Percentiles rank a stretch among this genome's conserved stretches.
Conservation (phyloP, 805 yeast genomes). For the Suhomyces vadensis region DNA sequence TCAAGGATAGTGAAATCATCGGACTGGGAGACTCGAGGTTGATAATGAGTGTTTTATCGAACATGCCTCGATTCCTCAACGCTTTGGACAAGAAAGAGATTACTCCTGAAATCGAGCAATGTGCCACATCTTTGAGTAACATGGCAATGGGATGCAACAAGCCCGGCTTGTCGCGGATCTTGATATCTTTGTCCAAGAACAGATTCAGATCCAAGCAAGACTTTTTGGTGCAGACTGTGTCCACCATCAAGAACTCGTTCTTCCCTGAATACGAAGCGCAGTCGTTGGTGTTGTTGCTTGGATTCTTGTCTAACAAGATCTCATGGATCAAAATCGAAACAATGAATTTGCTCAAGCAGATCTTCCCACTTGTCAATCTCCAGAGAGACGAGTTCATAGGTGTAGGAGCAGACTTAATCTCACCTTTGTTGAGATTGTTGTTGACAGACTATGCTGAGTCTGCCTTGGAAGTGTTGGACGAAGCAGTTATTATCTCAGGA, state of each 20-base stretch:
- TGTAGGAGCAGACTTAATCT: slow-evolving; percentile 91
- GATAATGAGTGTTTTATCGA: slow-evolving; percentile 70
- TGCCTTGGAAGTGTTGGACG: slow-evolving; percentile 88
- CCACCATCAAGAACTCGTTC: slow-evolving; percentile 64
- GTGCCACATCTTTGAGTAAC: slow-evolving; percentile 46
- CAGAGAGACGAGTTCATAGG: slow-evolving; percentile 78
- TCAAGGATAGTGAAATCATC: slow-evolving; percentile 73
- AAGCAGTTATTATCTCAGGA: slow-evolving; percentile 81
- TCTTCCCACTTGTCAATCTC: slow-evolving; percentile 77
- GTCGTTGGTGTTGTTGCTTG: slow-evolving; percentile 71
- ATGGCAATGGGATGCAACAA: slow-evolving; percentile 62
- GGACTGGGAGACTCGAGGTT: slow-evolving; percentile 71
- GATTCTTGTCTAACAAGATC: slow-evolving; percentile 73
- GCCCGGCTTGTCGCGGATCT: slow-evolving; percentile 64
- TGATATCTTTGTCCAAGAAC: slow-evolving; percentile 73
- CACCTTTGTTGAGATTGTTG: slow-evolving; percentile 78
- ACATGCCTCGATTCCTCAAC: slow-evolving; percentile 81
- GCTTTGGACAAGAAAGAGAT: slow-evolving; percentile 62
- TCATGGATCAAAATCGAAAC: slow-evolving; percentile 82
- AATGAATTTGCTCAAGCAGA: slow-evolving; percentile 67
- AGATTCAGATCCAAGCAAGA: slow-evolving; percentile 90
- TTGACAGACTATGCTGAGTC: slow-evolving; percentile 85
- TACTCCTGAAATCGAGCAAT: slow-evolving; percentile 48
- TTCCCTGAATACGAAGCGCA: slow-evolving; percentile 77
- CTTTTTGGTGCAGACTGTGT: slow-evolving; percentile 76